These are phyloP conservation scores for Lotmaria passim DNA, from an alignment of 208 protist species.

Conservation along the genomic window DNA sequence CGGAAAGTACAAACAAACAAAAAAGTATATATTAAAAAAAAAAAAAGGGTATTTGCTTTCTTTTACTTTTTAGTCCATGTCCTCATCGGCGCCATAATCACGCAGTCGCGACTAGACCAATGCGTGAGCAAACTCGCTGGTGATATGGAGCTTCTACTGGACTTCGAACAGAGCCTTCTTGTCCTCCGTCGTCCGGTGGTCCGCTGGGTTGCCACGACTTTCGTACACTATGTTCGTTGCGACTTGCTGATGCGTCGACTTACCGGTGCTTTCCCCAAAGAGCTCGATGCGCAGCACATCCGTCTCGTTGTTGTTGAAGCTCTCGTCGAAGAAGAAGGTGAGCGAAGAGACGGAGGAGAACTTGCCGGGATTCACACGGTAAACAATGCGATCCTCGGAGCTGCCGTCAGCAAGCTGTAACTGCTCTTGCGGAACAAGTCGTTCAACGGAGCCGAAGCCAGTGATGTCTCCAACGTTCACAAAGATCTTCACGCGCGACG, in stretches of 20 bases:
- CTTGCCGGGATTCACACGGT: conserved; percentile 74
- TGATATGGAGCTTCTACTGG: conserved; percentile 4
- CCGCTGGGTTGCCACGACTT: conserved; percentile 79
- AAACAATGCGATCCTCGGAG: conserved; percentile 73
- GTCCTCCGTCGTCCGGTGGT: conserved; percentile 69
- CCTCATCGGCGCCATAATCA: too few species aligned
- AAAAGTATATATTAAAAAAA: not conserved
- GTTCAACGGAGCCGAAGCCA: conserved; percentile 82
- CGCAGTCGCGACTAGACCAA: too few species aligned
- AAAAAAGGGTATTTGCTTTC: not conserved
- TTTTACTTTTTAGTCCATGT: not conserved
- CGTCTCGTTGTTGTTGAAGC: conserved; percentile 73
- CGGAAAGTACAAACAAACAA: not conserved
- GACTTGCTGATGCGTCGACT: conserved; percentile 62
- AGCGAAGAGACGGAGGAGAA: conserved; percentile 63
- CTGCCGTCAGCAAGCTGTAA: conserved; percentile 66
- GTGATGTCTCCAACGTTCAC: conserved; percentile 63
- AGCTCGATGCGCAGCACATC: conserved; percentile 85
- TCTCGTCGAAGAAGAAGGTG: conserved; percentile 78
- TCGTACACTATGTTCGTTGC: conserved; percentile 91
- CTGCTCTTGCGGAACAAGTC: conserved; percentile 76
- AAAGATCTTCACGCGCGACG: conserved; percentile 79
- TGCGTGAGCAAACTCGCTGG: not conserved
- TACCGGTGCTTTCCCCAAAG: conserved; percentile 76
- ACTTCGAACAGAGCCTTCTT: conserved; percentile 46